Conservation (phyloP, 192 early-diverging fungal genomes). For the Glomus cerebriforme region DNA sequence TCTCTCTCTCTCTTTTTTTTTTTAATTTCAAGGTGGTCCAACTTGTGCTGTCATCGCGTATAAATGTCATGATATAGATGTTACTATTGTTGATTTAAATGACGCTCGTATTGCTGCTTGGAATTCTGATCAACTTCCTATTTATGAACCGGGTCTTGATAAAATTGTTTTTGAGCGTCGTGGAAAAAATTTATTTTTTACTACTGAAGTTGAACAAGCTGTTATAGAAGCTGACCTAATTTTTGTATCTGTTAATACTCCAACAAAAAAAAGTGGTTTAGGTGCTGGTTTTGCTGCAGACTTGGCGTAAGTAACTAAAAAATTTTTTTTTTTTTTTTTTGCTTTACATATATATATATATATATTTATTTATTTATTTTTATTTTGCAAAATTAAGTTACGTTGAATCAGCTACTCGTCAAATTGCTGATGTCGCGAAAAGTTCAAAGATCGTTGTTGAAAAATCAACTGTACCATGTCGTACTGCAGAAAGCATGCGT, state of each 20-base stretch:
- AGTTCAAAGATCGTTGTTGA: conserved; percentile 90
- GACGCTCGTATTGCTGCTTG: conserved; percentile 80
- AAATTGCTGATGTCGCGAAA: conserved; percentile 79
- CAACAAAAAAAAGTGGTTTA: conserved; percentile 75
- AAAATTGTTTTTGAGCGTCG: conserved; percentile 76
- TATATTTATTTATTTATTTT: no score
- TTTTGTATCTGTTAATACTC: conserved; percentile 93
- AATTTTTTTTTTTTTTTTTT: no score
- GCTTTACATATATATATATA: no score
- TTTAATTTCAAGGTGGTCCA: conserved; percentile 70
- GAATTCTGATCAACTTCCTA: conserved; percentile 87
- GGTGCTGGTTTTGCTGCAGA: conserved; percentile 85
- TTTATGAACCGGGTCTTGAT: conserved; percentile 92
- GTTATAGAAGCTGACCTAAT: conserved; percentile 84
- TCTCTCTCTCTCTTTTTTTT: neutral
- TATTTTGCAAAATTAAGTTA: conserved; percentile 56
- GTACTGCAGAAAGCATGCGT: conserved; percentile 83
- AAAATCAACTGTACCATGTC: conserved; percentile 94
- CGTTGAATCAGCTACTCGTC: conserved; percentile 77
- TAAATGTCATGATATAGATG: conserved; percentile 84
- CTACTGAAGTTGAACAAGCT: conserved; percentile 76
- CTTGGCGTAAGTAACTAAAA: conserved; percentile 74
- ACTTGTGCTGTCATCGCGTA: conserved; percentile 90
- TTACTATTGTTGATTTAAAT: conserved; percentile 90
- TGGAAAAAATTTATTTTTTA: conserved; percentile 85